phyloP scores from a whole-genome alignment of 352 stramenopile species.

The Globisporangium emineosum region DNA sequence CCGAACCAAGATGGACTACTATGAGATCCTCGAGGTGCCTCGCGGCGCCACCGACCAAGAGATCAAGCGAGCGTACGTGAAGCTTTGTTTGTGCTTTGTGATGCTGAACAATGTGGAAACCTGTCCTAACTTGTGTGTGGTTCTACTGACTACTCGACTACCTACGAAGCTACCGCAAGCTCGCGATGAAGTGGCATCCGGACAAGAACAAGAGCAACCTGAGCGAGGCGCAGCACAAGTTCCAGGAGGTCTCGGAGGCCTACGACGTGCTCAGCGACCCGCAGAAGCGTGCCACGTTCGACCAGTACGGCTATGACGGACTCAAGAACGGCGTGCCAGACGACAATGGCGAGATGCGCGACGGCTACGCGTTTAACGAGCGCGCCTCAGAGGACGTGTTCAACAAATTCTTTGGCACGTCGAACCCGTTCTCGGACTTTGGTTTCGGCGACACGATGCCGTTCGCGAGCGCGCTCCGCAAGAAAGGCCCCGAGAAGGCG shows the following conservation, averaged over 20 bases:
- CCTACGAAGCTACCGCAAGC: conserved; percentile 84
- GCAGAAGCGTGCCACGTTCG: conserved; percentile 90
- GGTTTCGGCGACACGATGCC: conserved; percentile 85
- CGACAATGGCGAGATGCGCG: conserved; percentile 67
- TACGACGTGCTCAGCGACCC: conserved; percentile 94
- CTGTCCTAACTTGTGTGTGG: background rate
- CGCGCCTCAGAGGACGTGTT: conserved; percentile 91
- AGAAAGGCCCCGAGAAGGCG: conserved; percentile 73
- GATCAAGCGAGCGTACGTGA: conserved; percentile 90
- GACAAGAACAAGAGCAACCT: conserved; percentile 93
- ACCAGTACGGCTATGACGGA: conserved; percentile 94
- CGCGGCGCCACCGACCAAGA: conserved; percentile 78
- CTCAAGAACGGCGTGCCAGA: conserved; percentile 88
- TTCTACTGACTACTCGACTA: background rate
- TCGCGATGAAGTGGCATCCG: conserved; percentile 93
- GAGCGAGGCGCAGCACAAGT: conserved; percentile 87
- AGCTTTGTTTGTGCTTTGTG: background rate
- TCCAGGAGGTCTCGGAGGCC: conserved; percentile 94
- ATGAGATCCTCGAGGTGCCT: conserved; percentile 88
- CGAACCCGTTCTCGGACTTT: conserved; percentile 91
- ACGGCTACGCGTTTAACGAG: conserved; percentile 89
- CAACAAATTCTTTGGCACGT: conserved; percentile 90
- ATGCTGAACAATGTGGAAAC: background rate
- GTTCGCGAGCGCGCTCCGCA: conserved; percentile 76
- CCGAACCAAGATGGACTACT: conserved; percentile 81